Evolutionary conservation across 768 basidiomycete species (phyloP).

Genomic region (Candolleomyces eurysporus): DNA sequence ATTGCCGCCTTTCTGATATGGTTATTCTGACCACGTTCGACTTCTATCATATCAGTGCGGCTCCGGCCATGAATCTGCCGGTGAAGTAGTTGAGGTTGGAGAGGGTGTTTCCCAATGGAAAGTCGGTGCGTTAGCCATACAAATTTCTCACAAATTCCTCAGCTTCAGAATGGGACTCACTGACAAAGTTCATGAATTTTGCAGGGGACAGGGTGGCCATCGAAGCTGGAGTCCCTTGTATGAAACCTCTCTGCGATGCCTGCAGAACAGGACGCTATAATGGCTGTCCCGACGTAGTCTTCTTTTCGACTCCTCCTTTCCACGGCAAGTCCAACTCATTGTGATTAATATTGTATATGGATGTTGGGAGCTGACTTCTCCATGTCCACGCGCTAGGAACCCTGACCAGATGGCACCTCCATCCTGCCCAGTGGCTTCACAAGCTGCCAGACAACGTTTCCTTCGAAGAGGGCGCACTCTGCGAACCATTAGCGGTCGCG

Average conservation of each 20-base stretch:
- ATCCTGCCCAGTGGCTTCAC: slow-evolving; percentile 68
- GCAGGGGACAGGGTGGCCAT: slow-evolving; percentile 67
- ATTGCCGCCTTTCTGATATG: neutral
- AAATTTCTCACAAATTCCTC: neutral
- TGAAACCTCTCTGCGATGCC: slow-evolving; percentile 55
- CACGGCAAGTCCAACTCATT: slow-evolving; percentile 40
- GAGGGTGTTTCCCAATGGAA: slow-evolving; percentile 69
- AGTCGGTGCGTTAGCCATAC: slow-evolving; percentile 35
- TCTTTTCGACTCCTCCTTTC: slow-evolving; percentile 71
- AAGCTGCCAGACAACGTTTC: slow-evolving; percentile 59
- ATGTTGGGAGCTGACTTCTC: neutral
- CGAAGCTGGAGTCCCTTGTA: slow-evolving; percentile 69
- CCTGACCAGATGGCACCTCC: slow-evolving; percentile 62
- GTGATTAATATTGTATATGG: neutral
- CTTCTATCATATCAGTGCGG: slow-evolving; percentile 44
- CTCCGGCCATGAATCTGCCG: slow-evolving; percentile 70
- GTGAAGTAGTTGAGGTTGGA: slow-evolving; percentile 62
- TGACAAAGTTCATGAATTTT: no score
- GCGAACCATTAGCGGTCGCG: slow-evolving; percentile 67
- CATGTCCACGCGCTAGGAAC: slow-evolving; percentile 41
- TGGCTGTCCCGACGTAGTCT: slow-evolving; percentile 57
- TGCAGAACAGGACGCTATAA: slow-evolving; percentile 68
- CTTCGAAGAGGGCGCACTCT: slow-evolving; percentile 67
- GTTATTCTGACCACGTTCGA: neutral
- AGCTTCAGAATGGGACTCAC: neutral